Evolutionary conservation across 2,329 filamentous ascomycete genomes (phyloP).

Genomic region (Diaporthe amygdali): DNA sequence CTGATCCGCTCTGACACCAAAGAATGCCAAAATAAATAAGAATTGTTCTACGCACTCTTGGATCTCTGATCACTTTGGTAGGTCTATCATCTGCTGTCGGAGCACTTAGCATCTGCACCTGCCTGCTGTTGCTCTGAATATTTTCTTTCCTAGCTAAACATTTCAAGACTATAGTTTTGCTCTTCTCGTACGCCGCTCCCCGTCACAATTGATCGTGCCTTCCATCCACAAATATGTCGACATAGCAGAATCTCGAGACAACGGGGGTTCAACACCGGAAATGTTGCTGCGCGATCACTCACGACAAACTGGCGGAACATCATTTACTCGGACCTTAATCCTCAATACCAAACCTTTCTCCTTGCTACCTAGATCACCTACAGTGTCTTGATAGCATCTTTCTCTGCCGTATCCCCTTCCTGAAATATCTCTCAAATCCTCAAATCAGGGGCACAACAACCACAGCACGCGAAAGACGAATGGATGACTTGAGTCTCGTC

Average conservation of each 20-base stretch:
- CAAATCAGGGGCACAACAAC: not conserved
- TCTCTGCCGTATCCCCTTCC: not conserved
- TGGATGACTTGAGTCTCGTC: not conserved
- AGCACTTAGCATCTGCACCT: not conserved
- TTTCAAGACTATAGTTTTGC: not conserved
- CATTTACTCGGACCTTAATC: not conserved
- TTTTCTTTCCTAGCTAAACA: not conserved
- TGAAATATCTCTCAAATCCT: not conserved
- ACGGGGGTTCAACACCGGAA: not conserved
- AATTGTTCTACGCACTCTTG: rapidly evolving
- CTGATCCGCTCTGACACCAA: not conserved
- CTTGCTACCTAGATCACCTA: slow-evolving; percentile 1
- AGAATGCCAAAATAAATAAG: not conserved
- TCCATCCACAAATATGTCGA: not conserved
- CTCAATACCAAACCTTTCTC: not conserved
- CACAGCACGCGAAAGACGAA: not conserved
- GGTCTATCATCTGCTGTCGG: not conserved
- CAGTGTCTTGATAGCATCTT: not conserved
- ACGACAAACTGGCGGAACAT: not conserved
- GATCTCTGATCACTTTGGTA: not conserved
- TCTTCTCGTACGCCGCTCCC: not conserved
- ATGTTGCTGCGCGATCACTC: not conserved
- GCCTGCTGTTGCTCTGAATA: not conserved
- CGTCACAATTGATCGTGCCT: not conserved
- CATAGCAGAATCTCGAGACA: not conserved